Evolutionary conservation across 805 yeast species (phyloP).

Genomic region (Candida michaelii): DNA sequence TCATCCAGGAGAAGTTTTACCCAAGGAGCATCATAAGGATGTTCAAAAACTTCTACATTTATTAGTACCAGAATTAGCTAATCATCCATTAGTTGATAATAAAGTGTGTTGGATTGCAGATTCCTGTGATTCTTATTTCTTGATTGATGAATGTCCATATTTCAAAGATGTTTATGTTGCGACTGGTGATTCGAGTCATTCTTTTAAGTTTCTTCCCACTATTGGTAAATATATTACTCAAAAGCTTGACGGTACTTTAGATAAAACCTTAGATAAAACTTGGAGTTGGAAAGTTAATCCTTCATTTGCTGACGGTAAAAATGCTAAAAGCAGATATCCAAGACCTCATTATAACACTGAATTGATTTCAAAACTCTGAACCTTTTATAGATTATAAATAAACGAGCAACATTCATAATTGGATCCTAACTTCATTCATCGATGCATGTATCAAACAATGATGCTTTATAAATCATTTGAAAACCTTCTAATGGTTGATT

Average conservation of each 20-base stretch:
- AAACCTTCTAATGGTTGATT: no score
- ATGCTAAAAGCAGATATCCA: no score
- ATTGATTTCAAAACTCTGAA: no score
- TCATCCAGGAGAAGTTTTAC: conserved; percentile 14
- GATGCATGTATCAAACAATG: no score
- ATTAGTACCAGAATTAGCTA: conserved; percentile 16
- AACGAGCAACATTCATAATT: no score
- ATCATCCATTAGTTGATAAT: conserved; percentile 13
- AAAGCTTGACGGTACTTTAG: conserved; percentile 29
- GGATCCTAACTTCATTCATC: no score
- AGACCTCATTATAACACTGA: no score
- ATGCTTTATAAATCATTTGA: no score
- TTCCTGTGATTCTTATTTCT: conserved; percentile 39
- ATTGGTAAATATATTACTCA: conserved; percentile 43
- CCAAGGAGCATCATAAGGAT: conserved; percentile 13
- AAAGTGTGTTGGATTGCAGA: conserved; percentile 27
- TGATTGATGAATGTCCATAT: conserved; percentile 39
- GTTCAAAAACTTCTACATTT: conserved; percentile 11
- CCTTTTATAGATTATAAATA: no score
- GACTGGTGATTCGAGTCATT: conserved; percentile 51
- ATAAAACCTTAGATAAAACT: conserved; percentile 19
- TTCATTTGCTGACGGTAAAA: no score
- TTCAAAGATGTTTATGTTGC: conserved; percentile 34
- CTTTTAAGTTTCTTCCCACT: conserved; percentile 45
- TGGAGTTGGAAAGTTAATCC: no score